Evolutionary conservation across 371 early-diverging fungal genomes (phyloP).

Genomic region (Mortierella sp.): DNA sequence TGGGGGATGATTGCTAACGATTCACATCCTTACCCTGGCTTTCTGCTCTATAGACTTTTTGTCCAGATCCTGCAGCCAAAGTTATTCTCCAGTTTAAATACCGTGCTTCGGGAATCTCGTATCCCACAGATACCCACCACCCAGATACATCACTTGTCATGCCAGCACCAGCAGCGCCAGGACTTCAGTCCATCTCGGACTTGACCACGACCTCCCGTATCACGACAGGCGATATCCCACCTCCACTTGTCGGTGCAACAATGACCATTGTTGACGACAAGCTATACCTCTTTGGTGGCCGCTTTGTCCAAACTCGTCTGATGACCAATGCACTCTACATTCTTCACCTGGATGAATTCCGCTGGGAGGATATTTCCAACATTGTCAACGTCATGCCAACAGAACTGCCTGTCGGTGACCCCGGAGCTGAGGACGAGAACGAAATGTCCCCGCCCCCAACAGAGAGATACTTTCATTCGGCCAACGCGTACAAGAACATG

Average conservation of each 20-base stretch:
- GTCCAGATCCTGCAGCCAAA: too few species aligned
- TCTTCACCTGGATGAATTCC: constrained; percentile 69
- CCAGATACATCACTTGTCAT: constrained; percentile 13
- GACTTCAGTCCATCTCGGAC: constrained; percentile 76
- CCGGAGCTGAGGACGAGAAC: constrained; percentile 41
- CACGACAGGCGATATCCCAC: constrained; percentile 82
- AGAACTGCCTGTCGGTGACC: constrained; percentile 37
- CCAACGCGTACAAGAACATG: constrained; percentile 66
- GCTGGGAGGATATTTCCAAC: constrained; percentile 62
- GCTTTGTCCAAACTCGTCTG: constrained; percentile 70
- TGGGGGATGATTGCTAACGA: too few species aligned
- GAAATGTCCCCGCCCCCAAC: constrained; percentile 57
- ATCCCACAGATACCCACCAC: too few species aligned
- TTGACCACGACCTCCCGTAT: constrained; percentile 73
- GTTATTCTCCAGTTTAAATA: too few species aligned
- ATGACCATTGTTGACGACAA: constrained; percentile 73
- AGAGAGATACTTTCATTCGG: constrained; percentile 84
- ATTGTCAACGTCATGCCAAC: constrained; percentile 32
- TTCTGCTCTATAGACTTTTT: too few species aligned
- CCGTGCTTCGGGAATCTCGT: neutral
- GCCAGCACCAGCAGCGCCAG: constrained; percentile 53
- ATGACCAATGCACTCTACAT: constrained; percentile 81
- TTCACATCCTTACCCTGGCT: too few species aligned
- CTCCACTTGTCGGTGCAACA: constrained; percentile 81
- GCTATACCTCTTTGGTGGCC: constrained; percentile 83